phyloP scores from a whole-genome alignment of 2,329 filamentous ascomycete genomes.

The Metarhizium robertsii region DNA sequence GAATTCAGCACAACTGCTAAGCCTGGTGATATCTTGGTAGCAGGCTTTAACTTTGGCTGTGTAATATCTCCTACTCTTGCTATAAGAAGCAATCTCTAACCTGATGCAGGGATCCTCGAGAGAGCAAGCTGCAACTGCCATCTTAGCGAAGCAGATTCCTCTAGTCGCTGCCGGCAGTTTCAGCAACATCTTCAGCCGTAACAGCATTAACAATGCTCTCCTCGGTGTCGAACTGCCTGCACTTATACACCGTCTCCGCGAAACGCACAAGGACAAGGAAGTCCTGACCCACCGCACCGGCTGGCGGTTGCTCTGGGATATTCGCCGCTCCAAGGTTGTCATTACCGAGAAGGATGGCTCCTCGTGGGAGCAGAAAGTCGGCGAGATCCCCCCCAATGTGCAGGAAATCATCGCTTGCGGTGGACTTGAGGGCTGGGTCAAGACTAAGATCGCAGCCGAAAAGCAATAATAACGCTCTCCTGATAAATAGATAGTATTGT shows the following conservation, averaged over 20 bases:
- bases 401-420: constrained; percentile 75
- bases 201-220: constrained; percentile 70
- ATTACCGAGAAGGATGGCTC: constrained; percentile 62
- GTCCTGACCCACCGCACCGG: constrained; percentile 62
- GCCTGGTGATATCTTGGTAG: constrained; percentile 69
- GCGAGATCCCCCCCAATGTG: constrained; percentile 71
- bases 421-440: constrained; percentile 76
- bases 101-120: constrained; percentile 24
- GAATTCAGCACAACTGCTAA: constrained; percentile 56
- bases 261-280: constrained; percentile 17
- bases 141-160: constrained; percentile 70
- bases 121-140: constrained; percentile 79
- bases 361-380: constrained; percentile 71
- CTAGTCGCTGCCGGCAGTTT: constrained; percentile 75
- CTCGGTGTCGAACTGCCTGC: constrained; percentile 61
- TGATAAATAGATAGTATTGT: not conserved
- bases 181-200: constrained; percentile 71
- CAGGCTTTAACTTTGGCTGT: constrained; percentile 83
- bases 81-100: not conserved
- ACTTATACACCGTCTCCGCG: constrained; percentile 53
- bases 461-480: not conserved
- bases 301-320: constrained; percentile 78
- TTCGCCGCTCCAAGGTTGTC: constrained; percentile 58
- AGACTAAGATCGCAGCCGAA: constrained; percentile 45
- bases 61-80: constrained; percentile 45